Conservation (phyloP, 2,329 filamentous ascomycete species). For the Botryosphaeria dothidea region DNA sequence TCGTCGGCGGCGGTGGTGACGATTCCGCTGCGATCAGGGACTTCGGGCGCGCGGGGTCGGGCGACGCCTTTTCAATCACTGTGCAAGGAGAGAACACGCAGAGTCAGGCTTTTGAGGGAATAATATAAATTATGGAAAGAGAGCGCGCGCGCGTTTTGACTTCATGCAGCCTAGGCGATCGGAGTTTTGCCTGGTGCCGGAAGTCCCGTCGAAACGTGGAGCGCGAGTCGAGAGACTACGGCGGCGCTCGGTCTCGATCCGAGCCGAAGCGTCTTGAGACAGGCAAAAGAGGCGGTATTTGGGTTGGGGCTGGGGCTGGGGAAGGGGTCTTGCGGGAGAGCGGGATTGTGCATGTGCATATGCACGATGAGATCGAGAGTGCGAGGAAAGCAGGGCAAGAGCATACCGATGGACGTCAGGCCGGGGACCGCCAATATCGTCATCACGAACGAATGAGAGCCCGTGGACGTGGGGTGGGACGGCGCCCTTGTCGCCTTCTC, state of each 20-base stretch:
- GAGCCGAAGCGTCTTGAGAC: background rate
- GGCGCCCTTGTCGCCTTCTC: background rate
- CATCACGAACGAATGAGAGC: constrained; percentile 9
- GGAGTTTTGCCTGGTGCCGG: constrained; percentile 2
- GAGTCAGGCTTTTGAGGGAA: background rate
- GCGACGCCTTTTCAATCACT: constrained; percentile 12
- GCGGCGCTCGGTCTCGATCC: constrained; percentile 8
- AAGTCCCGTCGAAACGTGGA: background rate
- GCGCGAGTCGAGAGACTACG: background rate
- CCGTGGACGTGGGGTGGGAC: background rate
- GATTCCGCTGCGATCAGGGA: background rate
- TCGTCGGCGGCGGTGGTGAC: background rate
- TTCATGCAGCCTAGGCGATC: background rate
- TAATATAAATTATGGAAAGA: constrained; percentile 5
- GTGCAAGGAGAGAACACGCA: background rate
- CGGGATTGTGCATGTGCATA: background rate
- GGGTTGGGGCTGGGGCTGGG: background rate
- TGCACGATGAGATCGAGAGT: background rate
- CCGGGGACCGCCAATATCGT: background rate
- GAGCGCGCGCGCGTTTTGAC: background rate
- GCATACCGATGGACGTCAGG: background rate
- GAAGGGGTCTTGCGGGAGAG: background rate
- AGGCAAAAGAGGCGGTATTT: background rate
- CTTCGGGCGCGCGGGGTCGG: constrained; percentile 1
- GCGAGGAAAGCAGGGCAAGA: background rate